Evolutionary conservation across 257 asterid genomes (phyloP).

Genomic region (Mentha longifolia): DNA sequence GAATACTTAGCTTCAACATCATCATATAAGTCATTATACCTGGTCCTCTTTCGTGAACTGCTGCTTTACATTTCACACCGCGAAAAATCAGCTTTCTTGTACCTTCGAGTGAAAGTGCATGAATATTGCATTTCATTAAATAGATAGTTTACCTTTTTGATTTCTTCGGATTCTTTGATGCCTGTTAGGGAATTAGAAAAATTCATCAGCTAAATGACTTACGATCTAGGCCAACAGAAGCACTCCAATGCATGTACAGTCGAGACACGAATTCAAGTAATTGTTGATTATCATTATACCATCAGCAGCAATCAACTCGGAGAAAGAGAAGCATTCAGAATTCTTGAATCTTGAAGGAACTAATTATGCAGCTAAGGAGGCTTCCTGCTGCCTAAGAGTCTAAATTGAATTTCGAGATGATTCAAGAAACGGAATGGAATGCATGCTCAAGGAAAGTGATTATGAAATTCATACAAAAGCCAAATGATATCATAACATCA

Average conservation of each 20-base stretch:
- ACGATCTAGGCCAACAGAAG: conserved; percentile 8
- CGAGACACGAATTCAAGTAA: neutral
- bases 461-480: neutral
- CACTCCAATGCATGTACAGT: neutral
- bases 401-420: neutral
- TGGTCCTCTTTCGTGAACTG: conserved; percentile 50
- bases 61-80: conserved; percentile 34
- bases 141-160: conserved; percentile 37
- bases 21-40: conserved; percentile 55
- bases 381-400: too few relatives aligned
- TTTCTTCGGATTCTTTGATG: conserved; percentile 43
- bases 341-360: too few relatives aligned
- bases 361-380: too few relatives aligned
- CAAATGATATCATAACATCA: conserved; percentile 10
- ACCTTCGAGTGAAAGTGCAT: conserved; percentile 4
- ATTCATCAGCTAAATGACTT: conserved; percentile 24
- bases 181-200: conserved; percentile 50
- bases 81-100: conserved; percentile 22
- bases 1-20: conserved; percentile 58
- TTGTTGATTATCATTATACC: neutral
- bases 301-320: conserved; percentile 2
- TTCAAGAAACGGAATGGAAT: conserved; percentile 9
- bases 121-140: conserved; percentile 19
- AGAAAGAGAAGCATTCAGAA: neutral
- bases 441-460: conserved; percentile 4